These are phyloP conservation scores for Pseudohalonectria lignicola DNA, from an alignment of 2,329 filamentous ascomycete species.

Conservation along the genomic window DNA sequence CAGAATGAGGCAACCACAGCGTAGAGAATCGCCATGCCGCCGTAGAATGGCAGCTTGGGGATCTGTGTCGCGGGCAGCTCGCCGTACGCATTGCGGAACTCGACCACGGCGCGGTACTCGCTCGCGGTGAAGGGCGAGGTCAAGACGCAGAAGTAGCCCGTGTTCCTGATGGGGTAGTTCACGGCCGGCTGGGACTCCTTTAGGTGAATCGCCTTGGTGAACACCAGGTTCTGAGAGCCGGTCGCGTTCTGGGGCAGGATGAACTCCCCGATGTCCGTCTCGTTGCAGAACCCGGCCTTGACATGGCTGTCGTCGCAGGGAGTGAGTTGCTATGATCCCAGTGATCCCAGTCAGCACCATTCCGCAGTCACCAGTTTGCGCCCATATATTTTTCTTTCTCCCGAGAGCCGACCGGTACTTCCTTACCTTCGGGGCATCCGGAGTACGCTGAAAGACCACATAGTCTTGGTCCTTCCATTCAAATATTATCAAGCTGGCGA, in stretches of 20 bases:
- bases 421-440: constrained; percentile 42
- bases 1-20: constrained; percentile 79
- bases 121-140: constrained; percentile 58
- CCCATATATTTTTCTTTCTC: too few relatives aligned
- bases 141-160: constrained; percentile 91
- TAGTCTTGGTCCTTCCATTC: constrained; percentile 82
- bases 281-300: constrained; percentile 58
- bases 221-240: constrained; percentile 60
- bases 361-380: too few relatives aligned
- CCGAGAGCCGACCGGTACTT: too few relatives aligned
- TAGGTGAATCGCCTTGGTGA: constrained; percentile 72
- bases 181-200: constrained; percentile 57
- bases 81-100: constrained; percentile 93
- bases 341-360: too few relatives aligned
- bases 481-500: constrained; percentile 80
- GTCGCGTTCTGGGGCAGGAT: constrained; percentile 70
- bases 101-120: constrained; percentile 70
- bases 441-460: constrained; percentile 55
- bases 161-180: constrained; percentile 78
- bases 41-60: constrained; percentile 94
- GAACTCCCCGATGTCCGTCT: constrained; percentile 72
- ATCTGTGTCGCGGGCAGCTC: constrained; percentile 94
- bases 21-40: constrained; percentile 86
- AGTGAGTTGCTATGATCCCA: constrained; percentile 24
- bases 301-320: constrained; percentile 71